Evolutionary conservation across 1,284 basidiomycete species (phyloP).

Genomic region (Inonotus hispidus): DNA sequence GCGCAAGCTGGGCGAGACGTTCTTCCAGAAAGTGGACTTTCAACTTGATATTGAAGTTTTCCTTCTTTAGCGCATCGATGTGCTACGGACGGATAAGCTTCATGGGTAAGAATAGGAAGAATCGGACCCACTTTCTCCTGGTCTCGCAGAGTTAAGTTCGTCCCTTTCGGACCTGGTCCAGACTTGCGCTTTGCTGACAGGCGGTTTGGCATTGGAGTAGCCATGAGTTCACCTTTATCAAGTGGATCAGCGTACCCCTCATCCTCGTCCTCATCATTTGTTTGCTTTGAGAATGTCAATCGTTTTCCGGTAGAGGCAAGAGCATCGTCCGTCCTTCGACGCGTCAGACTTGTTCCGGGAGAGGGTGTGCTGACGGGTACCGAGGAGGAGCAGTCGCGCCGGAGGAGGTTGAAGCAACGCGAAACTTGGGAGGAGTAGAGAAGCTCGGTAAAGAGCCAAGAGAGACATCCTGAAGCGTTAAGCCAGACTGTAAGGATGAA

Average conservation of each 20-base stretch:
- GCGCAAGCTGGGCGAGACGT: conserved; percentile 79
- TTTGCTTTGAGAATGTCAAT: conserved; percentile 26
- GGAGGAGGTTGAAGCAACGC: conserved; percentile 49
- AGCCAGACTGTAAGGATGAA: conserved; percentile 37
- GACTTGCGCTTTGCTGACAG: conserved; percentile 36
- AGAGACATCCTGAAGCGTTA: conserved; percentile 55
- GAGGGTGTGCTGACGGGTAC: conserved; percentile 50
- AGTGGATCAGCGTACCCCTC: conserved; percentile 39
- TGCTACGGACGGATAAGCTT: conserved; percentile 46
- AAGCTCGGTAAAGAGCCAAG: conserved; percentile 55
- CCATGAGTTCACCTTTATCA: conserved; percentile 42
- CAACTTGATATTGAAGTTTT: conserved; percentile 92
- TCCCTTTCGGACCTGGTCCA: conserved; percentile 47
- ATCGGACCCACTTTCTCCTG: conserved; percentile 79
- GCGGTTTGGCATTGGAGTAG: conserved; percentile 42
- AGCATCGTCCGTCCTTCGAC: conserved; percentile 26
- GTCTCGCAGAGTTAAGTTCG: conserved; percentile 80
- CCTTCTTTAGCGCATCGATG: conserved; percentile 90
- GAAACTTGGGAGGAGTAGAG: conserved; percentile 48
- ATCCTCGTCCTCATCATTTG: conserved; percentile 35
- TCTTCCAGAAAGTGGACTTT: conserved; percentile 93
- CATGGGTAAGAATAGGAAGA: background rate
- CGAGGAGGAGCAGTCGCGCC: conserved; percentile 50
- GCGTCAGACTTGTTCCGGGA: conserved; percentile 31
- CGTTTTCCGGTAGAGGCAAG: conserved; percentile 29